Evolutionary conservation across 164 flowering plant species (phyloP).

Genomic region (Kalanchoe fedtschenkoi): DNA sequence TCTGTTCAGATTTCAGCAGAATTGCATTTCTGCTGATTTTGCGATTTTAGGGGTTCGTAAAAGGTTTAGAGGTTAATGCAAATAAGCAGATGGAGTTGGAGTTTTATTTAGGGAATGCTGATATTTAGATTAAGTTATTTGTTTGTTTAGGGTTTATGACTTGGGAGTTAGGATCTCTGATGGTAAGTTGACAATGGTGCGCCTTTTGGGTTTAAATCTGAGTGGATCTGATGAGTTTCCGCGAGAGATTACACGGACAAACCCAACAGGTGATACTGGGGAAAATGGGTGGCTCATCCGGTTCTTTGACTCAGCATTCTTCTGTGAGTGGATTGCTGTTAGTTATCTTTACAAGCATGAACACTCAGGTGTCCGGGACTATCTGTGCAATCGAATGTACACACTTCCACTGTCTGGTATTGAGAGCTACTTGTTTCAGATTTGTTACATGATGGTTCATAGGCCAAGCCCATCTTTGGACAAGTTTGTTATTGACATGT

Average conservation of each 20-base stretch:
- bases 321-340: constrained; percentile 99
- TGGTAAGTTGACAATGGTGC: constrained; percentile 47
- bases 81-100: background rate
- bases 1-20: background rate
- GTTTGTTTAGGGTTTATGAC: background rate
- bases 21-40: constrained; percentile 1
- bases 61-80: background rate
- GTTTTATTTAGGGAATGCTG: background rate
- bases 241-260: constrained; percentile 61
- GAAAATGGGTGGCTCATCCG: constrained; percentile 95
- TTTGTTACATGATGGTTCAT: constrained; percentile 90
- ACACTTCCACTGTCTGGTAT: constrained; percentile 86
- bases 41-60: background rate
- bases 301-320: constrained; percentile 90
- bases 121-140: background rate
- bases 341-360: constrained; percentile 96
- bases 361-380: constrained; percentile 85
- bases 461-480: constrained; percentile 96
- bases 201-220: constrained; percentile 59
- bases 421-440: constrained; percentile 88
- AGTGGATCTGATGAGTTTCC: constrained; percentile 58
- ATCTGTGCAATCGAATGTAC: constrained; percentile 94
- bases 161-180: background rate
- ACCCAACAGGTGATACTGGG: constrained; percentile 44
- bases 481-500: constrained; percentile 91